These are phyloP conservation scores for Ambispora gerdemannii DNA, from an alignment of 192 early-diverging fungal species.

Conservation along the genomic window DNA sequence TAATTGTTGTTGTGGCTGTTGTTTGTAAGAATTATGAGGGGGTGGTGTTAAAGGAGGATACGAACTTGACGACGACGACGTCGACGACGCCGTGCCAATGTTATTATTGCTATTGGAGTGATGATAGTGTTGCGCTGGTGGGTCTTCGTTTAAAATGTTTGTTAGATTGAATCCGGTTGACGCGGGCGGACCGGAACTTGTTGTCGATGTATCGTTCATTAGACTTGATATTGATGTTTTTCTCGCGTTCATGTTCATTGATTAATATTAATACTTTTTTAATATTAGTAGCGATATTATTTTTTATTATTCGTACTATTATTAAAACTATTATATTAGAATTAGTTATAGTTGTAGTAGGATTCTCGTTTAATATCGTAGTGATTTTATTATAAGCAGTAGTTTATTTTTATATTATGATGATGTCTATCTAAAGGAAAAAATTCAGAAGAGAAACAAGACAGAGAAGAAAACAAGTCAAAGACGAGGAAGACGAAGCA, in stretches of 20 bases:
- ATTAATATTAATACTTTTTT: too few species aligned
- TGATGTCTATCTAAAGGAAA: too few species aligned
- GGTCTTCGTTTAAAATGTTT: conserved; percentile 2
- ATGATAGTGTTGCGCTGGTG: not conserved
- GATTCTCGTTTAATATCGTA: too few species aligned
- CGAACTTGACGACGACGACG: not conserved
- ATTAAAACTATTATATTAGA: too few species aligned
- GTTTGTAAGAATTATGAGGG: not conserved
- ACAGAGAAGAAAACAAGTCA: too few species aligned
- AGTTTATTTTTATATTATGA: too few species aligned
- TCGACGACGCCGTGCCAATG: not conserved
- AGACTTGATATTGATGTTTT: conserved; percentile 10
- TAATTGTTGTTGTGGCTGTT: not conserved
- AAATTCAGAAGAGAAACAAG: too few species aligned
- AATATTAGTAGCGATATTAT: too few species aligned
- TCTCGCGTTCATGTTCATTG: conserved; percentile 6
- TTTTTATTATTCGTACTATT: too few species aligned
- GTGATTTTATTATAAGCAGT: too few species aligned
- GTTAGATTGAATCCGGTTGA: not conserved
- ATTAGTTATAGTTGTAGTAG: too few species aligned
- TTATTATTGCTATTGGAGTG: not conserved
- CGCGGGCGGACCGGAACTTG: not conserved
- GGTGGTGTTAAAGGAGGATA: not conserved
- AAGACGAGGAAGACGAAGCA: too few species aligned
- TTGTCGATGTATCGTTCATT: conserved; percentile 12